Percentiles rank a stretch among this genome's conserved stretches.
Conservation (phyloP, 148 eudicot genomes). For the Persicaria tinctoria region DNA sequence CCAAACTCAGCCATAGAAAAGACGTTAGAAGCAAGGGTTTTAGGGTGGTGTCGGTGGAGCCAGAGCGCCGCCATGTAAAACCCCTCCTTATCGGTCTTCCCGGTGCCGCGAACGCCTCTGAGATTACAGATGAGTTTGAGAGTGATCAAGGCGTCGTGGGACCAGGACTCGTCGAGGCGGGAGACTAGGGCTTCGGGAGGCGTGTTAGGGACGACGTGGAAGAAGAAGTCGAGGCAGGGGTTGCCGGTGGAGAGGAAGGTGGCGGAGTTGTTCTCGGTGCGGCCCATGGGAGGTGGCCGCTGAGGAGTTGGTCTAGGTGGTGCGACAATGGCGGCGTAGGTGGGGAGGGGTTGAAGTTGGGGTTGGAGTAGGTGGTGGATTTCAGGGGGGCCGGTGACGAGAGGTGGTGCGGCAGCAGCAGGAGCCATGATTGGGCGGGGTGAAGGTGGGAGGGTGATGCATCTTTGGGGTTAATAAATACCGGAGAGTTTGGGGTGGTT, state of each 20-base stretch:
- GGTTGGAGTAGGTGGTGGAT: neutral
- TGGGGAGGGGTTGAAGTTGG: neutral
- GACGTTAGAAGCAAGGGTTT: conserved; percentile 18
- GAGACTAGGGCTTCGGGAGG: too few species aligned
- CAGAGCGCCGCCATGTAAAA: conserved; percentile 19
- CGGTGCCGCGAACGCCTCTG: conserved; percentile 24
- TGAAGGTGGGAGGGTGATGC: too few species aligned
- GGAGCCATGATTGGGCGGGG: too few species aligned
- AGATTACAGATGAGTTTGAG: conserved; percentile 22
- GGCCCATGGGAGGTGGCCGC: neutral
- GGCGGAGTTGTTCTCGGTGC: too few species aligned
- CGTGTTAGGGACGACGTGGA: too few species aligned
- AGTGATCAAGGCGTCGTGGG: neutral
- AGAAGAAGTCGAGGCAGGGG: too few species aligned
- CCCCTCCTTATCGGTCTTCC: conserved; percentile 18
- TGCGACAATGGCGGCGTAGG: neutral
- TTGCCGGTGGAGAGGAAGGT: too few species aligned
- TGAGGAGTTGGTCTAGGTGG: neutral
- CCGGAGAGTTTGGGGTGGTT: too few species aligned
- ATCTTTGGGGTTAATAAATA: too few species aligned
- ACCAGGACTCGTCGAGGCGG: neutral
- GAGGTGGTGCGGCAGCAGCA: too few species aligned
- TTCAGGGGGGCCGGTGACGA: neutral
- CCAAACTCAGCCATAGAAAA: conserved; percentile 12
- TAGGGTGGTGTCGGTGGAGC: conserved; percentile 19